Base-by-base conservation (phyloP, 2,329 filamentous ascomycete genomes). In the Amphichorda felina region DNA sequence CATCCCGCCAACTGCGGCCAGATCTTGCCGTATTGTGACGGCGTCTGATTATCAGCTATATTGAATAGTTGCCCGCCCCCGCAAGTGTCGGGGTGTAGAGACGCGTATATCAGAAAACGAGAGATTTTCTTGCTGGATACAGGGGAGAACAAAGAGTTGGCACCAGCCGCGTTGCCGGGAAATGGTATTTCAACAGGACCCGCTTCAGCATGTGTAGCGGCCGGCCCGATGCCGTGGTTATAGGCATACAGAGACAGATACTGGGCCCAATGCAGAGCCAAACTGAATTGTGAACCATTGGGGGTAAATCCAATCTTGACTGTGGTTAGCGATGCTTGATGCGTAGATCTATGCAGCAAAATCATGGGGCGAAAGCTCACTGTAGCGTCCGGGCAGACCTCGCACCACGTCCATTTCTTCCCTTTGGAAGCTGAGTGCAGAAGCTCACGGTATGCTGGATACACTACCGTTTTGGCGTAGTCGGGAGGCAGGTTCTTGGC, bases 231-330 rank as follows among this genome's bases (percentile, higher is more conserved):
- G 0, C 45, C 42, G 27, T 56, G 45, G 4, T 51, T 54, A 26
- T 47, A 35, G 1, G 51, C 50, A 29, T 55, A 60, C 2, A 60
- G 42, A 5, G 55, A 57, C 2, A 61, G 49, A 24, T 58, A 61
- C 38, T 58, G 56, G 2, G 50, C 55, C 59, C 57, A 62, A 42
- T 61, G 56, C 2, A 60, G 45, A 1, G 57, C 55, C 3, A 62
- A 44, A 0, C 48, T 53, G 34, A 48, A 60, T 7, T 47, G 49
- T 1, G 54, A 60, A 4, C 56, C 57, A 17, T 57, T 55, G 3
- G 58, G 59, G 2, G 53, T 58, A 38, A 61, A 61, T 2, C 57
- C 59, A 15, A 33, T 24, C 30, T 31, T 8, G 17, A n/a, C n/a
- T n/a, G n/a, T n/a, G 26, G 13, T 25, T 28, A 14, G 26, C 26